Percentiles rank a stretch among this genome's conserved stretches.
phyloP scores from a whole-genome alignment of 1,284 basidiomycete species.

The Schizophyllum amplum region DNA sequence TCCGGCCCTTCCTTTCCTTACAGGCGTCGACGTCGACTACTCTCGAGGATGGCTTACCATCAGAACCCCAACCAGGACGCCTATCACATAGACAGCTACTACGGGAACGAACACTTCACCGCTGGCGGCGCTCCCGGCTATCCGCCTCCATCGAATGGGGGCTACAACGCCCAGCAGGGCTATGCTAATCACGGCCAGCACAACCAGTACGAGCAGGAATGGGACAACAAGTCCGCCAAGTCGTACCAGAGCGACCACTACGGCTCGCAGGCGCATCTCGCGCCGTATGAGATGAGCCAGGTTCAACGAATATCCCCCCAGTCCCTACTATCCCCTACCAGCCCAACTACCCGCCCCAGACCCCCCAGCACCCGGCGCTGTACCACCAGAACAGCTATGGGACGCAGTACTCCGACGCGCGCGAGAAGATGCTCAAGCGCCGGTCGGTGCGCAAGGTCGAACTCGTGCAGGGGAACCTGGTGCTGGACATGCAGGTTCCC shows the following conservation, averaged over 20 bases:
- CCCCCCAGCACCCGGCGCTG: constrained; percentile 37
- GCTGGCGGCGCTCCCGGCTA: constrained; percentile 30
- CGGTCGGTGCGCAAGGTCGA: constrained; percentile 76
- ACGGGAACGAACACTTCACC: constrained; percentile 16
- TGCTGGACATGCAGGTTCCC: constrained; percentile 76
- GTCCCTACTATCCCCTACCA: constrained; percentile 45
- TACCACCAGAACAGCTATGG: constrained; percentile 35
- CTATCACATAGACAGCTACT: constrained; percentile 8
- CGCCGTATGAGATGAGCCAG: constrained; percentile 54
- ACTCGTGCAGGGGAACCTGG: constrained; percentile 76
- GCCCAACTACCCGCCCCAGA: constrained; percentile 50
- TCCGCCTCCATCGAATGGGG: constrained; percentile 11
- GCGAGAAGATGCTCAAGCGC: constrained; percentile 72
- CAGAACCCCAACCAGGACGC: constrained; percentile 11
- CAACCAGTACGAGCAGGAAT: constrained; percentile 31
- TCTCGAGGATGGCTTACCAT: constrained; percentile 45
- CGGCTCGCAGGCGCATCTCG: constrained; percentile 66
- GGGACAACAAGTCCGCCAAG: constrained; percentile 57
- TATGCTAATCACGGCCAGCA: constrained; percentile 12
- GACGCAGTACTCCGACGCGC: constrained; percentile 58
- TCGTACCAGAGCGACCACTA: constrained; percentile 57
- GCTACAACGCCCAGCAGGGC: constrained; percentile 4
- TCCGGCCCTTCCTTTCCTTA: constrained; percentile 7
- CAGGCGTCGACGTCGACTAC: not conserved
- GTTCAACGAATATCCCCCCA: constrained; percentile 36